These are phyloP conservation scores for Colletotrichum filicis DNA, from an alignment of 2,329 filamentous ascomycete genomes.

Conservation along the genomic window DNA sequence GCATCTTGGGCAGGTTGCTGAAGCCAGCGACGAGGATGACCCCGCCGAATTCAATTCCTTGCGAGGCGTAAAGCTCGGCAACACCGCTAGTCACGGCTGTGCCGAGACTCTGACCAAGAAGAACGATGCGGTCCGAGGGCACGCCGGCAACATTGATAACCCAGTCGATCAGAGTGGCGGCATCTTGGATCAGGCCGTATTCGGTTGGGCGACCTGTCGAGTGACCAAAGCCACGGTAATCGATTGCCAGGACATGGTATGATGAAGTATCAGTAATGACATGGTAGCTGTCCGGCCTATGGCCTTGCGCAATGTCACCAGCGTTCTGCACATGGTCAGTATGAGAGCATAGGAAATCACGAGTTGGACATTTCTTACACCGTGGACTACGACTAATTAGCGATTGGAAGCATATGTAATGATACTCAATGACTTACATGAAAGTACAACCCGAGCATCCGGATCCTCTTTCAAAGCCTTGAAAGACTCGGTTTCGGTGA, in stretches of 20 bases:
- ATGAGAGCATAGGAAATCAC: slow-evolving; percentile 37
- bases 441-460: slow-evolving; percentile 71
- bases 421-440: slow-evolving; percentile 58
- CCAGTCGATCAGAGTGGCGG: slow-evolving; percentile 78
- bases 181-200: slow-evolving; percentile 83
- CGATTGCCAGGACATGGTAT: slow-evolving; percentile 86
- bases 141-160: slow-evolving; percentile 73
- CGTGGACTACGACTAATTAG: slow-evolving; percentile 62
- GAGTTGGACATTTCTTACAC: slow-evolving; percentile 57
- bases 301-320: slow-evolving; percentile 83
- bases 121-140: slow-evolving; percentile 76
- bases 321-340: slow-evolving; percentile 70
- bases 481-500: slow-evolving; percentile 69
- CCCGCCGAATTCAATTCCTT: slow-evolving; percentile 77
- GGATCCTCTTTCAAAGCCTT: slow-evolving; percentile 71
- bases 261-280: slow-evolving; percentile 77
- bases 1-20: slow-evolving; percentile 76
- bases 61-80: slow-evolving; percentile 73
- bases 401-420: neutral
- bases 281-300: slow-evolving; percentile 82
- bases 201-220: slow-evolving; percentile 86
- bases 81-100: slow-evolving; percentile 85
- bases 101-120: slow-evolving; percentile 89
- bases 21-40: slow-evolving; percentile 85
- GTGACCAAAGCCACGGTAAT: slow-evolving; percentile 89